Evolutionary conservation across 2,329 filamentous ascomycete genomes (phyloP).

Genomic region (Hypoxylon sp.): DNA sequence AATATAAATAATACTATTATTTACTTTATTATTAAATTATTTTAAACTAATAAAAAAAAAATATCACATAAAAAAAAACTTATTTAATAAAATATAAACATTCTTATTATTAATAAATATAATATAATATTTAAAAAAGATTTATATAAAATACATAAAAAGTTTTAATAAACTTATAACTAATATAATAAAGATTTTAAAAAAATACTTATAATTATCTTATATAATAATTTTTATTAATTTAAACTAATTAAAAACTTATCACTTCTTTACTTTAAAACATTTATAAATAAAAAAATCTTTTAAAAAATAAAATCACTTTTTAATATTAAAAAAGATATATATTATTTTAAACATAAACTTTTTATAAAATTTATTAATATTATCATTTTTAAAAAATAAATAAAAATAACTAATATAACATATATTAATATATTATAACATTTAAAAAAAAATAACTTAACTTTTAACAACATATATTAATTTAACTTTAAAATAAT

Average conservation of each 20-base stretch:
- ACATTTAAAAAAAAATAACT: neutral
- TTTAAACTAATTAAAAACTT: neutral
- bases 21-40: neutral
- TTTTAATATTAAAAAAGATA: neutral
- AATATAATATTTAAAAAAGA: neutral
- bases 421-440: neutral
- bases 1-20: neutral
- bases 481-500: neutral
- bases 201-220: neutral
- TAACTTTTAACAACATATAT: neutral
- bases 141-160: neutral
- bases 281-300: neutral
- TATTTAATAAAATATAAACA: neutral
- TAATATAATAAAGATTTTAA: neutral
- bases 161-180: neutral
- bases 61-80: neutral
- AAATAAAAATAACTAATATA: slow-evolving; percentile 1
- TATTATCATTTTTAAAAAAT: neutral
- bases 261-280: neutral
- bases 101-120: neutral
- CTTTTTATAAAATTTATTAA: neutral
- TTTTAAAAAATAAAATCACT: neutral
- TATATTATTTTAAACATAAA: too few species aligned
- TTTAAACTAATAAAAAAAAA: neutral
- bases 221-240: neutral